Percentiles rank a stretch among this genome's conserved stretches.
Conservation (phyloP, 352 stramenopile genomes). For the Phytophthora tubulina region DNA sequence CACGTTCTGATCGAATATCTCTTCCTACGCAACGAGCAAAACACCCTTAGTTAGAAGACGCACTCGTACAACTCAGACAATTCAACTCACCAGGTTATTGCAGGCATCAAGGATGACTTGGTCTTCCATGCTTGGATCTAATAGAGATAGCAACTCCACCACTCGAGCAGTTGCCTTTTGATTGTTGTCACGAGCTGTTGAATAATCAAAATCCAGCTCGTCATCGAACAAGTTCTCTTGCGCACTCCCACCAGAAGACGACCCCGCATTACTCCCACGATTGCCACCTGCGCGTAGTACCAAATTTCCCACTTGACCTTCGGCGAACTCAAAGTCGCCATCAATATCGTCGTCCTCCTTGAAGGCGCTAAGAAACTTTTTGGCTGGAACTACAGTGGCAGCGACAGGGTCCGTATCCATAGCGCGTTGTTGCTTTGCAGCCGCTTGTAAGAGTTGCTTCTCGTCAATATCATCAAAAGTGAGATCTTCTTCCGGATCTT, state of each 20-base stretch:
- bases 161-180: constrained; percentile 82
- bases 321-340: constrained; percentile 34
- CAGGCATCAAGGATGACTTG: constrained; percentile 88
- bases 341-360: constrained; percentile 41
- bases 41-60: constrained; percentile 3
- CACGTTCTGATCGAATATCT: constrained; percentile 84
- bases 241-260: constrained; percentile 45
- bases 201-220: constrained; percentile 86
- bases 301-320: constrained; percentile 29
- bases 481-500: constrained; percentile 72
- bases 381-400: constrained; percentile 25
- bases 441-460: constrained; percentile 58
- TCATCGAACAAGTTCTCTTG: constrained; percentile 84
- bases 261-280: constrained; percentile 29
- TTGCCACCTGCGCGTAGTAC: constrained; percentile 31
- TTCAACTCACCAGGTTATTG: constrained; percentile 59
- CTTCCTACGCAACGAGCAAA: constrained; percentile 48
- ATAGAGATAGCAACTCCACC: constrained; percentile 75
- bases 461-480: constrained; percentile 83
- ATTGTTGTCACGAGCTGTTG: constrained; percentile 72
- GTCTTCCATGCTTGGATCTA: constrained; percentile 90
- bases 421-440: constrained; percentile 44
- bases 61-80: neutral
- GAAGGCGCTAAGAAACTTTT: constrained; percentile 37
- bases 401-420: constrained; percentile 23